Evolutionary conservation across 2,329 filamentous ascomycete genomes (phyloP).

Genomic region (Fusarium cicatricum): DNA sequence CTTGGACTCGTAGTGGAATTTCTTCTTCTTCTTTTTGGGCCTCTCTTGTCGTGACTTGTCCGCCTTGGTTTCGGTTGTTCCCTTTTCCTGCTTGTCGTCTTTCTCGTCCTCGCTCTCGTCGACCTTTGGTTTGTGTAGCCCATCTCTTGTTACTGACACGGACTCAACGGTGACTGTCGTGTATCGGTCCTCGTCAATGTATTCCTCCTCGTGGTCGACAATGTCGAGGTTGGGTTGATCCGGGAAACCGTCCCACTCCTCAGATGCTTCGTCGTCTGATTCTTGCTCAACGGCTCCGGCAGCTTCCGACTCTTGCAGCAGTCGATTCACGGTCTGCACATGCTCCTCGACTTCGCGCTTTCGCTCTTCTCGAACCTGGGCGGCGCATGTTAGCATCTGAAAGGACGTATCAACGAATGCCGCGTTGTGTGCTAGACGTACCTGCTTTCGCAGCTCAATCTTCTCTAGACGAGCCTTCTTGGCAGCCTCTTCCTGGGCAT

Average conservation of each 20-base stretch:
- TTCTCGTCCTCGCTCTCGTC: slow-evolving; percentile 49
- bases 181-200: slow-evolving; percentile 94
- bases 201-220: slow-evolving; percentile 88
- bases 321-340: slow-evolving; percentile 76
- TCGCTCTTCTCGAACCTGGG: slow-evolving; percentile 82
- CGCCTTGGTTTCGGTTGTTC: slow-evolving; percentile 39
- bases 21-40: slow-evolving; percentile 84
- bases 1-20: slow-evolving; percentile 93
- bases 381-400: slow-evolving; percentile 19
- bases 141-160: slow-evolving; percentile 80
- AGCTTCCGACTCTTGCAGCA: slow-evolving; percentile 68
- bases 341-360: slow-evolving; percentile 84
- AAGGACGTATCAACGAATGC: background rate
- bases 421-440: slow-evolving; percentile 49
- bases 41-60: slow-evolving; percentile 49
- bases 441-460: slow-evolving; percentile 77
- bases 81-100: slow-evolving; percentile 42
- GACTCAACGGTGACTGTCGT: slow-evolving; percentile 95
- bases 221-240: slow-evolving; percentile 59
- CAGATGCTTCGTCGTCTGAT: slow-evolving; percentile 53
- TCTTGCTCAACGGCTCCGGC: slow-evolving; percentile 52
- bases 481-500: slow-evolving; percentile 82
- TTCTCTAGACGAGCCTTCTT: slow-evolving; percentile 81
- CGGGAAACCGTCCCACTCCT: slow-evolving; percentile 73
- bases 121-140: slow-evolving; percentile 65